Evolutionary conservation across 352 stramenopile species (phyloP).

Genomic region (Pythium brachiatum): DNA sequence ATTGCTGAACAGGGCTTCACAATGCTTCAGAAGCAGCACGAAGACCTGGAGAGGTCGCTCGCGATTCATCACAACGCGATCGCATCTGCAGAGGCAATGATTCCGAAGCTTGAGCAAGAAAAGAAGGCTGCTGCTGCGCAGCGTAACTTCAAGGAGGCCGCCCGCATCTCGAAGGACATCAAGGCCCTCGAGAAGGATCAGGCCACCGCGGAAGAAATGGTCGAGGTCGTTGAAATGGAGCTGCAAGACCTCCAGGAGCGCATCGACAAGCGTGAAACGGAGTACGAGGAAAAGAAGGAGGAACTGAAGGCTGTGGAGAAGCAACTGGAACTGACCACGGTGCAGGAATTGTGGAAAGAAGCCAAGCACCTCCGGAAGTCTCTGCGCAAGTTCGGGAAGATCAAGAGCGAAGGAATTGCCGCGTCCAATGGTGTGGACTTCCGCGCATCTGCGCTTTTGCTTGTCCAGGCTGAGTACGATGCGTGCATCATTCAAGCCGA

Average conservation of each 20-base stretch:
- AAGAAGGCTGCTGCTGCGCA: conserved; percentile 75
- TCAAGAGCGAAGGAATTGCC: conserved; percentile 58
- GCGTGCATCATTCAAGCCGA: conserved; percentile 61
- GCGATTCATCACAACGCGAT: conserved; percentile 77
- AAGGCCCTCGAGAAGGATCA: conserved; percentile 86
- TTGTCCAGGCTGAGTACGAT: conserved; percentile 79
- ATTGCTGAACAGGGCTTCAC: conserved; percentile 75
- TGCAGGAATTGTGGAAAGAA: conserved; percentile 81
- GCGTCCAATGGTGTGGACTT: conserved; percentile 64
- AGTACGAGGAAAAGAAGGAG: conserved; percentile 76
- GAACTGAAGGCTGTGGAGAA: conserved; percentile 77
- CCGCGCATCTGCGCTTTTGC: conserved; percentile 54
- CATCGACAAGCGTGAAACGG: conserved; percentile 62
- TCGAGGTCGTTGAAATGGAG: conserved; percentile 82
- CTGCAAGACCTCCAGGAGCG: conserved; percentile 73
- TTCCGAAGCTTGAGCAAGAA: conserved; percentile 73
- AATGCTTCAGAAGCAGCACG: conserved; percentile 70
- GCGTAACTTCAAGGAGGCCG: conserved; percentile 87
- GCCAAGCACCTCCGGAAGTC: conserved; percentile 54
- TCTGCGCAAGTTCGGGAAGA: conserved; percentile 65
- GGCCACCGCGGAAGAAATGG: conserved; percentile 72
- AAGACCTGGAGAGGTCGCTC: conserved; percentile 75
- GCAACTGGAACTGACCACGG: conserved; percentile 56
- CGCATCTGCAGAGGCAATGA: conserved; percentile 74
- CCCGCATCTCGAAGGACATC: conserved; percentile 83